Percentiles rank a stretch among this genome's conserved stretches.
Evolutionary conservation across 345 rosid genomes (phyloP).

Genomic region (Eucalyptus rudis): DNA sequence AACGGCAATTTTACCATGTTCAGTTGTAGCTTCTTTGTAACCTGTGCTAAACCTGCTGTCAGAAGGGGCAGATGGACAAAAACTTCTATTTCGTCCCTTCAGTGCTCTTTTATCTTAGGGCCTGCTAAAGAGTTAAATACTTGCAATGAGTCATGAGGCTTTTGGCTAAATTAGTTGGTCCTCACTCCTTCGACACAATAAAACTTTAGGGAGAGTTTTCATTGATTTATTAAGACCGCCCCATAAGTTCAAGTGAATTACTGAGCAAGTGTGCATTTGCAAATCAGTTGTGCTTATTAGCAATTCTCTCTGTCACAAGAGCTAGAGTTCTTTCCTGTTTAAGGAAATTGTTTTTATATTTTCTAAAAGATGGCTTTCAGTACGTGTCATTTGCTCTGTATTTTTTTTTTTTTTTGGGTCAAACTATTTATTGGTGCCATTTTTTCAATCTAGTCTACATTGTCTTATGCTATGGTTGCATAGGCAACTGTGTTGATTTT

Average conservation of each 20-base stretch:
- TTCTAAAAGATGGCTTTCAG: neutral
- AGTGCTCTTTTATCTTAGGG: neutral
- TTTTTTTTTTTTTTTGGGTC: neutral
- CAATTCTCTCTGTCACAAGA: neutral
- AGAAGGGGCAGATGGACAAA: neutral
- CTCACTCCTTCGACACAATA: neutral
- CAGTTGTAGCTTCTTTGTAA: neutral
- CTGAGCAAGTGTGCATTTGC: neutral
- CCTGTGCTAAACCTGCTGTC: neutral
- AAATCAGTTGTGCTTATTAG: neutral
- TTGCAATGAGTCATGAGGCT: neutral
- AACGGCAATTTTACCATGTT: neutral
- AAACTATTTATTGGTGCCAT: neutral
- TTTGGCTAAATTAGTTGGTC: neutral
- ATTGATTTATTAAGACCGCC: neutral
- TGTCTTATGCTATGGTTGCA: neutral
- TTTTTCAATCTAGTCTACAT: neutral
- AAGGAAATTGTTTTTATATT: neutral
- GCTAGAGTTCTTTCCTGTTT: neutral
- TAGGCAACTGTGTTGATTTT: neutral
- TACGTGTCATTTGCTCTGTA: neutral
- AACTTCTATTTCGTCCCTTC: neutral
- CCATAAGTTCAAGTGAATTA: neutral
- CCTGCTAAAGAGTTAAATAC: neutral
- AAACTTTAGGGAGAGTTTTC: neutral